phyloP scores from a whole-genome alignment of 352 stramenopile genomes.

The Phytophthora fragariae region DNA sequence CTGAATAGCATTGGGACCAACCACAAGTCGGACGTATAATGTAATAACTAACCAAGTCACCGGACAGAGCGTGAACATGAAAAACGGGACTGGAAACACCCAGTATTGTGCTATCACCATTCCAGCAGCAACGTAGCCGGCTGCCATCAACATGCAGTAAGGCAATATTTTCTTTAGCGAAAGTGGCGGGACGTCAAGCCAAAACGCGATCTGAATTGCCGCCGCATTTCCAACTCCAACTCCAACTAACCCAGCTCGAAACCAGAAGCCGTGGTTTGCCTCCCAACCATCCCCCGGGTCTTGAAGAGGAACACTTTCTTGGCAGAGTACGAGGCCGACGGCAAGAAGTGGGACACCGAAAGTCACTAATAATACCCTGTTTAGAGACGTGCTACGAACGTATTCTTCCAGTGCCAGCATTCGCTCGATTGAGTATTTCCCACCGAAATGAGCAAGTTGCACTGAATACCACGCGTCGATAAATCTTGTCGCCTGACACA shows the following conservation, averaged over 20 bases:
- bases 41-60: constrained; percentile 19
- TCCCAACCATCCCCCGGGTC: constrained; percentile 24
- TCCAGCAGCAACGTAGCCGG: constrained; percentile 17
- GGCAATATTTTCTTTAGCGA: constrained; percentile 14
- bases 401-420: constrained; percentile 40
- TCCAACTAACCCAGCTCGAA: constrained; percentile 21
- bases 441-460: constrained; percentile 27
- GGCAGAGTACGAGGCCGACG: constrained; percentile 21
- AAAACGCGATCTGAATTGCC: constrained; percentile 20
- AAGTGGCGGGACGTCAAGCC: constrained; percentile 23
- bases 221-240: constrained; percentile 19
- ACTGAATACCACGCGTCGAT: constrained; percentile 10
- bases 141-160: constrained; percentile 16
- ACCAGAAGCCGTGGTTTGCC: constrained; percentile 34
- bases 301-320: constrained; percentile 35
- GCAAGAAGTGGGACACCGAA: constrained; percentile 17
- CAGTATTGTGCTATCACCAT: constrained; percentile 21
- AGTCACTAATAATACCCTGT: constrained; percentile 20
- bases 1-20: constrained; percentile 15
- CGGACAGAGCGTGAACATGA: constrained; percentile 19
- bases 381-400: constrained; percentile 14
- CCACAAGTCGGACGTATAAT: constrained; percentile 15
- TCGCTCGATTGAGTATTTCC: constrained; percentile 34
- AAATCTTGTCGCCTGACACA: background rate
- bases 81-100: constrained; percentile 36